Evolutionary conservation across 768 basidiomycete species (phyloP), one percentile per base, ranked within the genome.

Genomic region (Rossbeevera mucosa): DNA sequence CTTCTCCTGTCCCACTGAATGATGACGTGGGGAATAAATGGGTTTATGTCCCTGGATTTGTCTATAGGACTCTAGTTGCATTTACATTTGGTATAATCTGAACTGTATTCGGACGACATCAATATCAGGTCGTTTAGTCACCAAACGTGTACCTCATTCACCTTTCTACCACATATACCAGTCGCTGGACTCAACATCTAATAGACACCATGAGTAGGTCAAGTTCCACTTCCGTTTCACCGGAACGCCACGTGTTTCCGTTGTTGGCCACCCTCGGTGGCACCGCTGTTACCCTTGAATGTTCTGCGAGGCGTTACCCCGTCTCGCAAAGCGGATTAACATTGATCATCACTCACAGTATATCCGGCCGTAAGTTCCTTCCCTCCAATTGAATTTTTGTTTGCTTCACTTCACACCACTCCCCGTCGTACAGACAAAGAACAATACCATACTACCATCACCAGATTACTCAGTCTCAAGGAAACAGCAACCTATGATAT

Each of bases 221-320:
- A 12, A 22, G 42, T 43, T 24, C 24, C 21, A 20, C 26, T 6
- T 29, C 41, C 42, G 31, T 58, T 9, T 18, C 36, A 31, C 53
- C 59, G 21, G 61, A 68, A 26, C 58, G 56, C 16, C 61, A 65
- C 13, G 53, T 51, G 38, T 44, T 68, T 12, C 41, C 51, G 3
- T 28, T 64, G 11, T 44, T 18, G 3, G 48, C 57, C 0, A 68
- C 59, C 8, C 51, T 68, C 3, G 58, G 55, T 24, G 60, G 56
- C 1, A 40, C 41, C 28, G 31, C 48, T 9, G 51, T 43, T 13
- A 51, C 54, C 3, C 50, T 68, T 40, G 43, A 50, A 43, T 68
- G 68, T 28, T 21, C 58, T 12, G 66, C 66, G 3, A 21, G 63
- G 48, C 56, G 62, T 16, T 68, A 68, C 36, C 57, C 66, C 14